Evolutionary conservation across 2,329 filamentous ascomycete genomes (phyloP), one percentile per base, ranked within the genome.

Genomic region (Phialophora macrospora): DNA sequence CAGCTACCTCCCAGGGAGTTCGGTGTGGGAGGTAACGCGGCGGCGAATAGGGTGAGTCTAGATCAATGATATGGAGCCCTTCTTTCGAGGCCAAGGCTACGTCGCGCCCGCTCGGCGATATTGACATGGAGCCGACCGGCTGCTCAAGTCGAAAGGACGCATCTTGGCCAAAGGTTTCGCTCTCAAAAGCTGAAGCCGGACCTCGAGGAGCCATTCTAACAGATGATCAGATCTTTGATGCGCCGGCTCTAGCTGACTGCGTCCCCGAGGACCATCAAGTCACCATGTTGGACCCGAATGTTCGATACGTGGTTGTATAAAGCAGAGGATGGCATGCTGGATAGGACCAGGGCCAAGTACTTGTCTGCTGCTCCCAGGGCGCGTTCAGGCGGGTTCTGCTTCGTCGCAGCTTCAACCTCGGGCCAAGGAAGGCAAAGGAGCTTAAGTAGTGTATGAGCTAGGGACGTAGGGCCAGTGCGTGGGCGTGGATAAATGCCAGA

Each of bases 1-100:
- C 94, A 11, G 94, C 93, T 4, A 97, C 93, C 59, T 96, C 88
- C 92, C 93, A 97, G n/a, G 92, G 90, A 51, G 92, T 88, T 62
- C 92, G 90, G 78, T 96, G 92, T 68, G 90, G 90, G 72, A 97
- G 84, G 73, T 93, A 90, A 20, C 93, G 89, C 20, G 94, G 94
- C 9, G 90, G 90, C 66, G 90, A 95, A 75, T 93, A 95, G 0
- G 92, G 92, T 11, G 89, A 93, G 79, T 97, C 93, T 55, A 97
- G 83, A 73, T 97, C 93, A 74, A 97, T 93, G 71, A 97, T 92
- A 75, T 94, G 90, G 62, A 97, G 84, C 55, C 93, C 93, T 74
- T 95, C 90, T 60, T 91, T 92, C 58, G 92, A 96, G 62, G 93
- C 94, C 69, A 97, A 83, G 41, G 94, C 93, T 63, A 97, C 88